Conservation (phyloP, 2,329 filamentous ascomycete genomes). For the Penicillium sp. region DNA sequence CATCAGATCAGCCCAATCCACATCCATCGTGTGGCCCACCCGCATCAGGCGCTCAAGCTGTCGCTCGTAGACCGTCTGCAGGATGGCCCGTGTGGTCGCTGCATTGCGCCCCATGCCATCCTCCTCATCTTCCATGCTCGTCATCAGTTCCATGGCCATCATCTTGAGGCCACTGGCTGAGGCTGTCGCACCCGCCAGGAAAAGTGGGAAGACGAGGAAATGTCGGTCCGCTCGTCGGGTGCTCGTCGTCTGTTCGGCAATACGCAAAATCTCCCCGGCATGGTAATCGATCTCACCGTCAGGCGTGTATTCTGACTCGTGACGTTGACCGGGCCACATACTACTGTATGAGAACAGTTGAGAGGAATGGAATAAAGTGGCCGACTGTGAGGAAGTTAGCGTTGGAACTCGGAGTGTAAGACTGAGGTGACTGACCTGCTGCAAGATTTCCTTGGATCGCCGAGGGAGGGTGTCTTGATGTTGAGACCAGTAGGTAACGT, state of each 20-base stretch:
- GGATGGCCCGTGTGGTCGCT: constrained; percentile 43
- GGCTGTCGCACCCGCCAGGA: constrained; percentile 52
- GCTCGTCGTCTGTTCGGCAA: constrained; percentile 43
- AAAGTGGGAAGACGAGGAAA: constrained; percentile 54
- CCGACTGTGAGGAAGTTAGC: constrained; percentile 12
- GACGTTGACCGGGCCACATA: constrained; percentile 52
- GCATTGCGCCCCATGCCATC: constrained; percentile 49
- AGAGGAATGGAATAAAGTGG: constrained; percentile 50
- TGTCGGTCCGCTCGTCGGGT: constrained; percentile 42
- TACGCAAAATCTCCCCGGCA: constrained; percentile 45
- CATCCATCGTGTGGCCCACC: constrained; percentile 42
- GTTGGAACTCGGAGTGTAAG: background rate
- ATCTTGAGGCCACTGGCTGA: constrained; percentile 44
- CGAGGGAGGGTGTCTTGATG: constrained; percentile 37
- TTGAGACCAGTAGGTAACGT: constrained; percentile 36
- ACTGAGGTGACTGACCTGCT: constrained; percentile 41
- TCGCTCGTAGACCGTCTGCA: constrained; percentile 50
- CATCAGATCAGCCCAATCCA: constrained; percentile 54
- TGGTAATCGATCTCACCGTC: constrained; percentile 47
- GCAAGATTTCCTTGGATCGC: constrained; percentile 39
- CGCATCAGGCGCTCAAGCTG: constrained; percentile 44
- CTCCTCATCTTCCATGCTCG: constrained; percentile 47
- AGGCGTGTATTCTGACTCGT: constrained; percentile 38
- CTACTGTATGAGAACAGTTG: constrained; percentile 55
- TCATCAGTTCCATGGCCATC: constrained; percentile 50